Evolutionary conservation across 331 rosid species (phyloP).

Genomic region (Telfairia occidentalis): DNA sequence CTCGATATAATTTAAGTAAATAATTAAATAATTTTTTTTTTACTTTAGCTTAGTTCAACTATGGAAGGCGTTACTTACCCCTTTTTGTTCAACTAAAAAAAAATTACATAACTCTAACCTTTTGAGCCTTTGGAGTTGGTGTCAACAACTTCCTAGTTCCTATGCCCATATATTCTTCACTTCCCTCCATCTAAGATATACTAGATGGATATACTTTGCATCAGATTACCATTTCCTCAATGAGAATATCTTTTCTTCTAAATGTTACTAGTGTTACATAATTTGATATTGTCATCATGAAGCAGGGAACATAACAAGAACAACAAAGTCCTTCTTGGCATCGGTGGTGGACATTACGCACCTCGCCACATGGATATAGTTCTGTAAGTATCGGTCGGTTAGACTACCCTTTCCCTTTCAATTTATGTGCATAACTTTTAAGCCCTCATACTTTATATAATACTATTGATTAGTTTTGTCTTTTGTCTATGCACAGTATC

Average conservation of each 20-base stretch:
- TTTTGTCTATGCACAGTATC: neutral
- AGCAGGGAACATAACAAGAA: constrained; percentile 56
- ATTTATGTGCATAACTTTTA: neutral
- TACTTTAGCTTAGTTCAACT: no score
- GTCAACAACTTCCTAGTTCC: neutral
- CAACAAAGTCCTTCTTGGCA: constrained; percentile 72
- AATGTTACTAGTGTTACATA: neutral
- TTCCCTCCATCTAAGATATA: neutral
- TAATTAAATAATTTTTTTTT: no score
- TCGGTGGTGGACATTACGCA: constrained; percentile 91
- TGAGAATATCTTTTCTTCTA: neutral
- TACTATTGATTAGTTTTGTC: neutral
- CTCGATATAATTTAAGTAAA: neutral
- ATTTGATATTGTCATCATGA: constrained; percentile 1
- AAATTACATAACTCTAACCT: neutral
- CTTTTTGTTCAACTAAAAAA: no score
- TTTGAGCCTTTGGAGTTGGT: neutral
- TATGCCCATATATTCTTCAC: neutral
- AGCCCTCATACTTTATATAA: neutral
- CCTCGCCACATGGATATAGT: constrained; percentile 90
- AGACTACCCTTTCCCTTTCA: neutral
- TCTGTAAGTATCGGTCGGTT: constrained; percentile 38
- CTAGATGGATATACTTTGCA: no score
- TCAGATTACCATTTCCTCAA: neutral
- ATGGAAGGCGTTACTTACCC: no score